phyloP scores from a whole-genome alignment of 768 basidiomycete species.

The Collybiopsis luxurians region DNA sequence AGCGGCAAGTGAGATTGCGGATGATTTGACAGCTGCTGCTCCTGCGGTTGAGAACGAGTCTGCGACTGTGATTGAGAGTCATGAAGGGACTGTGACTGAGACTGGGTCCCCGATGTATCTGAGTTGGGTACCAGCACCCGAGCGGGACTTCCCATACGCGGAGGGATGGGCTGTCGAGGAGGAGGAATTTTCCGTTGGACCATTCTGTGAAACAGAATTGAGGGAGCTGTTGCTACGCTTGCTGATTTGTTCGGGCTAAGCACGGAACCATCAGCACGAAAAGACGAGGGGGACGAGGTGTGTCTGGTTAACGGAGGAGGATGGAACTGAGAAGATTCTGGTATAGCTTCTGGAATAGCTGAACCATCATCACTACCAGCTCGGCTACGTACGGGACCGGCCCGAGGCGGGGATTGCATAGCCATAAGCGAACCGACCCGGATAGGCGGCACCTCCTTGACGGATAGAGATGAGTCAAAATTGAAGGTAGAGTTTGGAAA shows the following conservation, averaged over 20 bases:
- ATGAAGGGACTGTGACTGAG: slow-evolving; percentile 7
- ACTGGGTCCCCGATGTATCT: slow-evolving; percentile 7
- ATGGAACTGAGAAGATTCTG: slow-evolving; percentile 6
- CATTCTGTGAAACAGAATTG: background rate
- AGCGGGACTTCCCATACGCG: background rate
- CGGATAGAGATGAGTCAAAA: background rate
- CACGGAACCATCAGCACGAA: background rate
- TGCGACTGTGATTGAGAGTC: slow-evolving; percentile 6
- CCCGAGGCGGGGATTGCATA: background rate
- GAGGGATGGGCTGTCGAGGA: background rate
- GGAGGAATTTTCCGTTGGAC: slow-evolving; percentile 2
- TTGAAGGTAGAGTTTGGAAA: background rate
- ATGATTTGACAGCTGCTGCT: background rate
- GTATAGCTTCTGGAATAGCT: background rate
- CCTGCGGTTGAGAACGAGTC: background rate
- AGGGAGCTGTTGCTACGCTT: background rate
- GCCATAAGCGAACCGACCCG: background rate
- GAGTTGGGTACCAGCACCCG: slow-evolving; percentile 3
- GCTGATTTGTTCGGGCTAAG: background rate
- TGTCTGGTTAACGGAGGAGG: background rate
- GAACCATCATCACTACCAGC: background rate
- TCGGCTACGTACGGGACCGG: background rate
- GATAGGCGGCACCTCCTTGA: background rate
- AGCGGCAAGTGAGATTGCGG: background rate
- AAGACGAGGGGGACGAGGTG: background rate